Evolutionary conservation across 2,329 filamentous ascomycete species (phyloP).

Genomic region (Talaromyces sp.): DNA sequence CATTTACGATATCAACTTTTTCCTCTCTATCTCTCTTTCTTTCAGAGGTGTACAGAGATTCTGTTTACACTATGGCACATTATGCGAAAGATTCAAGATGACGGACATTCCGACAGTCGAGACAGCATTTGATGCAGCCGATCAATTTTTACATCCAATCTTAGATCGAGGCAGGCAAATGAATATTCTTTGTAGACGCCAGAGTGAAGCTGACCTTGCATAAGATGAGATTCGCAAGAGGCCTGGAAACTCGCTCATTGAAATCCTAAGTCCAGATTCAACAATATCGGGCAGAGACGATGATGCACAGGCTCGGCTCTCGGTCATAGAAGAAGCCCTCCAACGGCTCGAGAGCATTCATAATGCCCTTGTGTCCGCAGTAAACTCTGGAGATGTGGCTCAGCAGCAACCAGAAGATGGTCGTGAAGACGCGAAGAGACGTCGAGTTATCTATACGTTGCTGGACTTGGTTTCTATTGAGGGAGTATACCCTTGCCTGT

Average conservation of each 20-base stretch:
- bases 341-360: conserved; percentile 35
- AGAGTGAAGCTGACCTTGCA: conserved; percentile 28
- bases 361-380: conserved; percentile 30
- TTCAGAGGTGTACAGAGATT: not conserved
- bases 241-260: conserved; percentile 34
- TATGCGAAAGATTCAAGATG: conserved; percentile 27
- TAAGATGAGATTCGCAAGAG: conserved; percentile 40
- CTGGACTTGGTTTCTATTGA: conserved; percentile 44
- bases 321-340: conserved; percentile 34
- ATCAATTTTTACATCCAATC: conserved; percentile 37
- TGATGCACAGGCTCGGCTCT: conserved; percentile 22
- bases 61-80: not conserved
- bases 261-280: conserved; percentile 27
- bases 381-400: conserved; percentile 16
- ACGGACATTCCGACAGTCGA: conserved; percentile 23
- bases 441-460: conserved; percentile 38
- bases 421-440: conserved; percentile 42
- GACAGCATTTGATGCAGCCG: conserved; percentile 34
- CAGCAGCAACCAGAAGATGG: conserved; percentile 26
- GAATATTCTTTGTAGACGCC: conserved; percentile 18
- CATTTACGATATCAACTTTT: not conserved
- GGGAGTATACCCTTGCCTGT: conserved; percentile 44
- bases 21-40: not conserved
- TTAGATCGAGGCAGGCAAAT: conserved; percentile 40
- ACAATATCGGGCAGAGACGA: conserved; percentile 2